Evolutionary conservation across 768 basidiomycete genomes (phyloP).

Genomic region (Collybia nuda): DNA sequence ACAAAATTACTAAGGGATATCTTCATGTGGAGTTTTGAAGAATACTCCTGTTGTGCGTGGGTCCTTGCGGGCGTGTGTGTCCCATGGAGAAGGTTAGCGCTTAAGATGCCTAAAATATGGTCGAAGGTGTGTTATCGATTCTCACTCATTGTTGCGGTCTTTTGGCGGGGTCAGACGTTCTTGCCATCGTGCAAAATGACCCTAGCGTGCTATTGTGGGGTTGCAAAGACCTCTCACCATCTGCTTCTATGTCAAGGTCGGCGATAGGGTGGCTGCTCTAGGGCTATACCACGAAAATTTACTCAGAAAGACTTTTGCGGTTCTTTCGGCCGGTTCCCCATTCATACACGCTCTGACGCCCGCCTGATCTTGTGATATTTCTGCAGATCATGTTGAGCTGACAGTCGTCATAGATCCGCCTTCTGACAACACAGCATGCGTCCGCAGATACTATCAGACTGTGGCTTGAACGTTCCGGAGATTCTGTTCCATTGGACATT

Average conservation of each 20-base stretch:
- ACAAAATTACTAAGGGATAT: conserved; percentile 72
- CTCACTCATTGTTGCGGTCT: conserved; percentile 11
- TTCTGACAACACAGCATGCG: conserved; percentile 65
- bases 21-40: conserved; percentile 68
- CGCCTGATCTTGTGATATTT: conserved; percentile 2
- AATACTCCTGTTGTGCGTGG: conserved; percentile 76
- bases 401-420: conserved; percentile 54
- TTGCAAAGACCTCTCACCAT: not conserved
- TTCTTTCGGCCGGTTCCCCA: conserved; percentile 2
- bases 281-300: not conserved
- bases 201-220: not conserved
- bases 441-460: conserved; percentile 80
- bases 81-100: conserved; percentile 63
- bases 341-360: not conserved
- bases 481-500: conserved; percentile 70
- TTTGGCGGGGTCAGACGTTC: no score
- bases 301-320: not conserved
- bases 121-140: conserved; percentile 57
- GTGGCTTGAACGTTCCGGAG: conserved; percentile 81
- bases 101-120: conserved; percentile 72
- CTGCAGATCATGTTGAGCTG: conserved; percentile 5
- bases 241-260: conserved; percentile 5
- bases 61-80: conserved; percentile 67
- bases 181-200: not conserved
- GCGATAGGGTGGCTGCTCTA: conserved; percentile 8